Base-by-base conservation (phyloP, 306 rosid species). In the Mimosa bimucronata region DNA sequence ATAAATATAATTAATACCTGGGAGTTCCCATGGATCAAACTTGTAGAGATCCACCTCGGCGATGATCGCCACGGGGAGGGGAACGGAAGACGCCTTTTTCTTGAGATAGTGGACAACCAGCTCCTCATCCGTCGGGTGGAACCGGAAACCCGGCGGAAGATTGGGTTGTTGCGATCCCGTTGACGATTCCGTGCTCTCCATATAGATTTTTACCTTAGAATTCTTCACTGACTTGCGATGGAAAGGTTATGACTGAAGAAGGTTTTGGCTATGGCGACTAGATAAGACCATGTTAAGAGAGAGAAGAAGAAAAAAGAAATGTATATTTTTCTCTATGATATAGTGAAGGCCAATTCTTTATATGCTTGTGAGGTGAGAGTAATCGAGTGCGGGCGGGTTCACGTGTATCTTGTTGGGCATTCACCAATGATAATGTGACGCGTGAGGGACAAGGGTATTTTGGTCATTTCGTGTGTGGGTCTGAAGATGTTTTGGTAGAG, bases 1-100 rank as follows among this genome's bases (percentile, higher is more conserved):
- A n/a, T n/a, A n/a, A n/a, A n/a, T n/a, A n/a, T n/a, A 41, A 6
- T 44, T 11, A 34, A 2, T 50, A 92, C 97, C 93, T 81, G 94
- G 97, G 41, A 92, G 94, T 80, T 92, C 93, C 97, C 94, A 92
- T 0, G 97, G 97, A 77, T 92, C 97, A 65, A 87, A 92, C 86
- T 92, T 92, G 85, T 92, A 90, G 70, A 92, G 93, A 75, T 91
- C 89, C 13, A 91, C 89, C 16, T 91, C 96, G 26, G 96, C 90
- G 85, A 91, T 86, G n/a, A 92, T 86, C 16, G 93, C 76, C 6
- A 88, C 90, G 2, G 94, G 97, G 14, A 92, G 85, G 37, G 94
- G 92, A 16, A 77, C 78, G 0, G 94, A 92, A 46, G 74, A 40
- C 25, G 66, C 74, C 74, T 87, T 89, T 65, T 89, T 90, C 94